These are phyloP conservation scores for Hypoxylon rickii DNA, from an alignment of 495 filamentous ascomycete genomes.

Conservation along the genomic window DNA sequence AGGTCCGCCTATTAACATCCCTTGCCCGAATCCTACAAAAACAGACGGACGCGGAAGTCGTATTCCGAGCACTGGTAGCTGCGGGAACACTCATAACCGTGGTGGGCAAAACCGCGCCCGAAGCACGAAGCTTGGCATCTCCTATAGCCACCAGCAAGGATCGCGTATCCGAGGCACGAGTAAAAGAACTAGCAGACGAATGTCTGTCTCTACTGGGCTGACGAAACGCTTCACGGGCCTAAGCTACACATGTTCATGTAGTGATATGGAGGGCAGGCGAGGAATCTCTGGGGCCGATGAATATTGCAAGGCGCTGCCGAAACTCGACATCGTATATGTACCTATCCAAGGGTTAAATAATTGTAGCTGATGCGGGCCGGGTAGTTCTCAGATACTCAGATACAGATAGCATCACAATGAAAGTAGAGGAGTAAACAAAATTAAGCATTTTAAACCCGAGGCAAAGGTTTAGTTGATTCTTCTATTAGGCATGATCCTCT, in stretches of 20 bases:
- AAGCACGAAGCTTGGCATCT: constrained; percentile 42
- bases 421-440: too few species aligned
- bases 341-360: too few species aligned
- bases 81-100: constrained; percentile 73
- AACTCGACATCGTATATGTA: too few species aligned
- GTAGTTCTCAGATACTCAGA: too few species aligned
- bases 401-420: too few species aligned
- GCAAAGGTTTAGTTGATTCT: too few species aligned
- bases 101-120: constrained; percentile 49
- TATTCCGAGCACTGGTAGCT: constrained; percentile 82
- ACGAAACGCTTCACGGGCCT: neutral
- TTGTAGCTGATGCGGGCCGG: too few species aligned
- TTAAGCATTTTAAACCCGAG: too few species aligned
- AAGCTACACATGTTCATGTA: neutral
- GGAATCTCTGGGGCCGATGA: too few species aligned
- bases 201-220: constrained; percentile 55
- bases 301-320: too few species aligned
- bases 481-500: too few species aligned
- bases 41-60: constrained; percentile 77
- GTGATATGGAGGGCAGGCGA: too few species aligned
- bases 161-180: constrained; percentile 54
- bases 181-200: constrained; percentile 62
- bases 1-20: constrained; percentile 45
- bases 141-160: constrained; percentile 33
- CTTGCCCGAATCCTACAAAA: constrained; percentile 63